phyloP scores from a whole-genome alignment of 1,284 basidiomycete species.

The Pholiota adiposa region DNA sequence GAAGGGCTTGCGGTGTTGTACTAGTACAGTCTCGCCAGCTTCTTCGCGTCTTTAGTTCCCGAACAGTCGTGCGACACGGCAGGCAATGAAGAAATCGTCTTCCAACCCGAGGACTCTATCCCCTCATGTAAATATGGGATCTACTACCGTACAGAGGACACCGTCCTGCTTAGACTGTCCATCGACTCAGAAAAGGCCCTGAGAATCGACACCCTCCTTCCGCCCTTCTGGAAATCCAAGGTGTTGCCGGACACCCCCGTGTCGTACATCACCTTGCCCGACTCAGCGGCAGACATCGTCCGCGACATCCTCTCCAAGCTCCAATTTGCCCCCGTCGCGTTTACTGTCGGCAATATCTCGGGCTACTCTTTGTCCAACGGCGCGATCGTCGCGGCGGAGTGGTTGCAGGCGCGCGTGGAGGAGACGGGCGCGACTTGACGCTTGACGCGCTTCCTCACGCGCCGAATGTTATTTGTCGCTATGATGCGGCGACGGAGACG shows the following conservation, averaged over 20 bases:
- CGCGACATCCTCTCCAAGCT: constrained; percentile 51
- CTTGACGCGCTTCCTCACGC: constrained; percentile 65
- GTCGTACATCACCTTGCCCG: constrained; percentile 55
- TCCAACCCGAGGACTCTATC: neutral
- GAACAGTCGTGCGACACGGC: constrained; percentile 16
- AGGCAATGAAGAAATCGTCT: constrained; percentile 35
- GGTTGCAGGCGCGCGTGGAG: constrained; percentile 77
- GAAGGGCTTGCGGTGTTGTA: constrained; percentile 30
- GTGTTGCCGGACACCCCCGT: constrained; percentile 53
- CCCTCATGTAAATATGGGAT: constrained; percentile 29
- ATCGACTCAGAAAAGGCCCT: constrained; percentile 39
- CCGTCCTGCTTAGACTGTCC: constrained; percentile 54
- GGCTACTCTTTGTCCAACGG: constrained; percentile 81
- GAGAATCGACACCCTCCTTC: constrained; percentile 54
- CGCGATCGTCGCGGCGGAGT: constrained; percentile 70
- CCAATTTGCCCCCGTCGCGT: constrained; percentile 65
- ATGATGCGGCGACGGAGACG: constrained; percentile 53
- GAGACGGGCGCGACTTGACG: constrained; percentile 74
- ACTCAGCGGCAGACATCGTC: constrained; percentile 51
- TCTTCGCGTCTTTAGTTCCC: constrained; percentile 19
- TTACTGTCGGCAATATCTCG: constrained; percentile 66
- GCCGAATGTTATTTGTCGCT: constrained; percentile 83
- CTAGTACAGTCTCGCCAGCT: constrained; percentile 20
- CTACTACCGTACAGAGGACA: constrained; percentile 44
- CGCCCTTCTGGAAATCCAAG: constrained; percentile 64